Evolutionary conservation across 805 yeast genomes (phyloP).

Genomic region (Candida ovalis): DNA sequence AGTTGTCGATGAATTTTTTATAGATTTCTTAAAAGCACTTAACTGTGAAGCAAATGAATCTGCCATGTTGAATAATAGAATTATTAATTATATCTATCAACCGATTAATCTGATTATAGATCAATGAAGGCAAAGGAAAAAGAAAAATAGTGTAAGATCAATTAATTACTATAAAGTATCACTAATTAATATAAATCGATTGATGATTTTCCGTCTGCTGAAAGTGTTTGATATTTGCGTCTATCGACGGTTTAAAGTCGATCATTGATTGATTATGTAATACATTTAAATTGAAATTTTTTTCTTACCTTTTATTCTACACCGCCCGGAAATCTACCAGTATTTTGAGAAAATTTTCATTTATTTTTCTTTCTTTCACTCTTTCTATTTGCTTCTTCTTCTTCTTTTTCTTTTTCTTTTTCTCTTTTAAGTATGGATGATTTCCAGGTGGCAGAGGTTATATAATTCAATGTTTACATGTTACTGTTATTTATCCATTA

Average conservation of each 20-base stretch:
- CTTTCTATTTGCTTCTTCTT: background rate
- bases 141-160: too few species aligned
- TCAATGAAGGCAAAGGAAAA: background rate
- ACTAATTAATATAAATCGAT: too few species aligned
- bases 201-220: too few species aligned
- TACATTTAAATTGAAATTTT: too few species aligned
- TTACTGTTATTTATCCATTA: conserved; percentile 3
- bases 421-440: conserved; percentile 4
- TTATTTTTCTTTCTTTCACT: background rate
- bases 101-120: background rate
- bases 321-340: too few species aligned
- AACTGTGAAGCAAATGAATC: conserved; percentile 40
- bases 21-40: conserved; percentile 60
- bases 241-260: too few species aligned
- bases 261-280: too few species aligned
- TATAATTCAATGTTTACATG: background rate
- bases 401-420: background rate
- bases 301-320: too few species aligned
- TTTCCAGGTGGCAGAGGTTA: conserved; percentile 14
- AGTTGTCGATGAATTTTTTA: conserved; percentile 51
- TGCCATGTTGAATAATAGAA: conserved; percentile 16
- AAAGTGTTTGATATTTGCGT: too few species aligned
- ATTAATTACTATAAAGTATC: too few species aligned
- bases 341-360: background rate
- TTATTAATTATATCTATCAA: background rate